Percentiles rank a stretch among this genome's conserved stretches.
These are phyloP conservation scores for Xanthoconium separans DNA, from an alignment of 1,284 basidiomycete genomes.

Conservation along the genomic window DNA sequence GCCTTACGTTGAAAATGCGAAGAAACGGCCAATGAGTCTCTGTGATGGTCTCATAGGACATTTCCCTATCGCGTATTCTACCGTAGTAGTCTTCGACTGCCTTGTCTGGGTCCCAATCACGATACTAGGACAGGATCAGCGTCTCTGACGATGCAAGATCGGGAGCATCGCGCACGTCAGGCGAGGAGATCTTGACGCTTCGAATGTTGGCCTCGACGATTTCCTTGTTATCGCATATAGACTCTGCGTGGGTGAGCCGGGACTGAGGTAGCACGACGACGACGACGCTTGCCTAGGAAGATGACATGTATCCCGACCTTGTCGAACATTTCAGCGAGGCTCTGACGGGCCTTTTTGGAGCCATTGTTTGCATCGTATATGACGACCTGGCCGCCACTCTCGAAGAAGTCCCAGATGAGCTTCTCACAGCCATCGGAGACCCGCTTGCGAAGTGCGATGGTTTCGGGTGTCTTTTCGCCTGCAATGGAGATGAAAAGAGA, in stretches of 20 bases:
- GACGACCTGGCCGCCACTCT: slow-evolving; percentile 88
- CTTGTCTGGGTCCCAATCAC: slow-evolving; percentile 87
- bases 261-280: neutral
- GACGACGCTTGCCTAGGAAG: slow-evolving; percentile 70
- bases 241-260: slow-evolving; percentile 51
- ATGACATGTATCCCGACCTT: slow-evolving; percentile 87
- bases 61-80: slow-evolving; percentile 88
- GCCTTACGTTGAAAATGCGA: slow-evolving; percentile 86
- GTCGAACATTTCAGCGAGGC: slow-evolving; percentile 83
- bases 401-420: slow-evolving; percentile 88
- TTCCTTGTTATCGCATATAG: slow-evolving; percentile 84
- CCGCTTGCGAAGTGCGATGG: slow-evolving; percentile 69
- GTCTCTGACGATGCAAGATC: neutral
- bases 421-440: slow-evolving; percentile 85
- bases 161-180: slow-evolving; percentile 65
- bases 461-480: slow-evolving; percentile 80
- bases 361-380: slow-evolving; percentile 99
- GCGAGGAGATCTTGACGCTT: slow-evolving; percentile 96
- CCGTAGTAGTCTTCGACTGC: slow-evolving; percentile 90
- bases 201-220: slow-evolving; percentile 95
- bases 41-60: slow-evolving; percentile 86
- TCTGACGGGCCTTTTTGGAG: slow-evolving; percentile 63
- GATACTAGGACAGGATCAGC: slow-evolving; percentile 60
- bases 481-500: slow-evolving; percentile 5
- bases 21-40: slow-evolving; percentile 89